A percentile compares a stretch with the other conserved stretches of the same genome.
phyloP scores from a whole-genome alignment of 768 basidiomycete species.

The Lentinula boryana region DNA sequence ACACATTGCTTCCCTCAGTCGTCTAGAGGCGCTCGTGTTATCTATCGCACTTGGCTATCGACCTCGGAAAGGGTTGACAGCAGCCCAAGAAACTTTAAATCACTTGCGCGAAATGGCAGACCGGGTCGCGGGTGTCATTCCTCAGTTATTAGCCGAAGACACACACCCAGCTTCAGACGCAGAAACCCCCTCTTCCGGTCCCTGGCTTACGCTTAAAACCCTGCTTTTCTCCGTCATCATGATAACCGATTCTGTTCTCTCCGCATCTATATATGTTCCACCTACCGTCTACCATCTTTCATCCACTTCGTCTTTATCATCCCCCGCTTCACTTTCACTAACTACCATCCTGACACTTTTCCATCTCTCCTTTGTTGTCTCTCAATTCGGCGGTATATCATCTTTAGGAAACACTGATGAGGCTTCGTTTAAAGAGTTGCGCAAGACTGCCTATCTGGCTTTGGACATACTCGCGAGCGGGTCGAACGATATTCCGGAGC shows the following conservation, averaged over 20 bases:
- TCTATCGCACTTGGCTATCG: constrained; percentile 30
- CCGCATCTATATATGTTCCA: constrained; percentile 45
- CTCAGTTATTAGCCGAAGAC: background rate
- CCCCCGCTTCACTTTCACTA: constrained; percentile 46
- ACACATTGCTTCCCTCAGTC: constrained; percentile 23
- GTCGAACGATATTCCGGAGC: constrained; percentile 19
- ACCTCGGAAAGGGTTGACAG: constrained; percentile 10
- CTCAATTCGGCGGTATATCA: constrained; percentile 72
- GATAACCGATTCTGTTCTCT: constrained; percentile 58
- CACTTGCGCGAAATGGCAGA: constrained; percentile 6
- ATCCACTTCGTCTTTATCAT: constrained; percentile 1
- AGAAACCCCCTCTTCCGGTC: background rate
- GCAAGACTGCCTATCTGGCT: constrained; percentile 69
- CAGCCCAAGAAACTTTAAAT: background rate
- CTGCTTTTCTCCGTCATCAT: constrained; percentile 70
- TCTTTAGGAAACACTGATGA: constrained; percentile 26
- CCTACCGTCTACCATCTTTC: constrained; percentile 23
- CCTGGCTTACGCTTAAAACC: constrained; percentile 71
- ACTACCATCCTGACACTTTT: constrained; percentile 52
- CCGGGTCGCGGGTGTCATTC: constrained; percentile 23
- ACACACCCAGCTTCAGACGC: background rate
- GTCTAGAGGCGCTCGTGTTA: constrained; percentile 27
- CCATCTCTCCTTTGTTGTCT: constrained; percentile 69
- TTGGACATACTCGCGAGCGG: constrained; percentile 59
- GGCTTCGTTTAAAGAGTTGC: constrained; percentile 64